Conservation (phyloP, 2,329 filamentous ascomycete species). For the Aspergillus piperis region DNA sequence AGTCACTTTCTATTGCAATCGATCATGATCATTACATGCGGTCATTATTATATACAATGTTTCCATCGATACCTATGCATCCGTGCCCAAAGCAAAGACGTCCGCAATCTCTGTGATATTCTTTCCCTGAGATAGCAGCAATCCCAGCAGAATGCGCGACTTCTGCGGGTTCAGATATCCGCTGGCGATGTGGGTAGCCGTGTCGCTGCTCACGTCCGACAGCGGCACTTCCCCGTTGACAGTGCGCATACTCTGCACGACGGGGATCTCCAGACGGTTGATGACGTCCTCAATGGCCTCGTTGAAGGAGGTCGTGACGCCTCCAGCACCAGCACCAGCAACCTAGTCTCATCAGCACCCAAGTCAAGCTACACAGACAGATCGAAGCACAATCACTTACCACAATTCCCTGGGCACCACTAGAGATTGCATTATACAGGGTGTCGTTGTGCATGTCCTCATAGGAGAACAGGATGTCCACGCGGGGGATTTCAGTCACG, state of each 20-base stretch:
- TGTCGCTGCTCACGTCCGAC: constrained; percentile 18
- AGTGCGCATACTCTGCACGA: constrained; percentile 27
- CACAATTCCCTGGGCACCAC: constrained; percentile 29
- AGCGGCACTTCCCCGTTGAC: constrained; percentile 29
- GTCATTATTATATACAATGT: not conserved
- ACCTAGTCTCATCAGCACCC: constrained; percentile 15
- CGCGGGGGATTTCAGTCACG: constrained; percentile 25
- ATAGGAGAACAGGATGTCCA: constrained; percentile 31
- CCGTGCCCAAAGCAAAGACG: constrained; percentile 12
- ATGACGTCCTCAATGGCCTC: constrained; percentile 21
- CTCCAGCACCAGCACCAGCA: constrained; percentile 28
- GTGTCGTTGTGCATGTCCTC: constrained; percentile 30
- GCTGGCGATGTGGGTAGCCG: constrained; percentile 26
- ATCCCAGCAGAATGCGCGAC: constrained; percentile 20
- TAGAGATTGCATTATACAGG: constrained; percentile 23
- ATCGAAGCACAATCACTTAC: constrained; percentile 14
- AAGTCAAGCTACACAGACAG: not conserved
- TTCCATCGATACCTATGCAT: not conserved
- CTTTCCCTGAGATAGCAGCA: constrained; percentile 20
- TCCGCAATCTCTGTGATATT: constrained; percentile 13
- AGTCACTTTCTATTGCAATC: not conserved
- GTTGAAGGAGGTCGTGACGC: constrained; percentile 21
- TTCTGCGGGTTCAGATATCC: constrained; percentile 25
- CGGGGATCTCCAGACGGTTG: constrained; percentile 19
- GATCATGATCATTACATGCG: not conserved